Conservation (phyloP, 345 rosid genomes). For the Citrus cavaleriei region DNA sequence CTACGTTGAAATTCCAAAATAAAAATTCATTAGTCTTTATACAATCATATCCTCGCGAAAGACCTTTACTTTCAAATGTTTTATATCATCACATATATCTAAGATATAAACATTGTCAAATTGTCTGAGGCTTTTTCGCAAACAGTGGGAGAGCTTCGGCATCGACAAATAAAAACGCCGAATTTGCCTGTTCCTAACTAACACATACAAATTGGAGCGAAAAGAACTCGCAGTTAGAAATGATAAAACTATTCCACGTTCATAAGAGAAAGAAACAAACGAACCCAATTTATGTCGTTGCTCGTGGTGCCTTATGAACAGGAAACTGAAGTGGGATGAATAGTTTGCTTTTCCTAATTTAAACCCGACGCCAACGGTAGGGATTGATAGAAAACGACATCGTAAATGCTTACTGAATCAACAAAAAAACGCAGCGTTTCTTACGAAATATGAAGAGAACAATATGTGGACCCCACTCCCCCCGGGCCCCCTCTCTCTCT, state of each 20-base stretch:
- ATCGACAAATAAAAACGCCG: too few relatives aligned
- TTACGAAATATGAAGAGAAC: neutral
- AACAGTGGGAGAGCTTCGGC: neutral
- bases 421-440: neutral
- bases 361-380: neutral
- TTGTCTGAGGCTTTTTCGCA: conserved; percentile 4
- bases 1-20: neutral
- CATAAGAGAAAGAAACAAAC: neutral
- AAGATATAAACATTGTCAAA: neutral
- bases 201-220: neutral
- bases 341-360: neutral
- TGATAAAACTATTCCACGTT: neutral
- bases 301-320: neutral
- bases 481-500: neutral
- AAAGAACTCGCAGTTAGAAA: too few relatives aligned
- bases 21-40: neutral
- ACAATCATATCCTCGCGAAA: neutral
- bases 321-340: neutral
- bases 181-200: neutral
- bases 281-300: neutral
- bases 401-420: neutral
- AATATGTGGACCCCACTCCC: neutral
- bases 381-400: neutral
- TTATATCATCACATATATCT: neutral
- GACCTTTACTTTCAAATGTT: neutral